phyloP scores from a whole-genome alignment of 139 green algal genomes.

The Chlorella sp. region DNA sequence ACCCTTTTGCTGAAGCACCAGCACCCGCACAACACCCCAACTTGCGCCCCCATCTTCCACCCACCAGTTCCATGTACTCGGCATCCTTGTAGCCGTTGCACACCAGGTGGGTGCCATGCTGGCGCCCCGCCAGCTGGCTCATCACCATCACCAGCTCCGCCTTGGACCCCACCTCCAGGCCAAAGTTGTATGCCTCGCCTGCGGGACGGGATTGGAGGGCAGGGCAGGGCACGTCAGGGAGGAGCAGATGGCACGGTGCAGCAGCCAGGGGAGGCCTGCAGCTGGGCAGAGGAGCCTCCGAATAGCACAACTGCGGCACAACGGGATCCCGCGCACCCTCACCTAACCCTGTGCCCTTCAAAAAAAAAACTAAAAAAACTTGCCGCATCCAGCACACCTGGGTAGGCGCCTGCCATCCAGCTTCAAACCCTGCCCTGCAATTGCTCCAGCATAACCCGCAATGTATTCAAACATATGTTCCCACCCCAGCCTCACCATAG shows the following conservation, averaged over 20 bases:
- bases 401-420: neutral
- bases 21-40: no score
- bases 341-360: no score
- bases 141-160: conserved; percentile 75
- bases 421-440: neutral
- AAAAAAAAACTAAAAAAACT: no score
- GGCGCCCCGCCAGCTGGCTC: conserved; percentile 29
- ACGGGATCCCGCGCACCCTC: no score
- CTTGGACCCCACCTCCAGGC: conserved; percentile 74
- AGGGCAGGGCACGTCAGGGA: neutral
- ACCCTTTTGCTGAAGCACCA: neutral
- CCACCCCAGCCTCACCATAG: conserved; percentile 18
- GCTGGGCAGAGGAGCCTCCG: no score
- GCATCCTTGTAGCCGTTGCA: conserved; percentile 83
- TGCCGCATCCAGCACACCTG: no score
- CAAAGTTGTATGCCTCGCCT: conserved; percentile 48
- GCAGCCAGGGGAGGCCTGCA: neutral
- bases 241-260: neutral
- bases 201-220: neutral
- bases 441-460: no score
- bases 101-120: conserved; percentile 53
- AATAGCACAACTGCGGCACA: neutral
- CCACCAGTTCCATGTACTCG: conserved; percentile 71
- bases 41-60: neutral
- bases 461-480: neutral